Conservation (phyloP, 2,329 filamentous ascomycete species). For the Fusarium azukiicola region DNA sequence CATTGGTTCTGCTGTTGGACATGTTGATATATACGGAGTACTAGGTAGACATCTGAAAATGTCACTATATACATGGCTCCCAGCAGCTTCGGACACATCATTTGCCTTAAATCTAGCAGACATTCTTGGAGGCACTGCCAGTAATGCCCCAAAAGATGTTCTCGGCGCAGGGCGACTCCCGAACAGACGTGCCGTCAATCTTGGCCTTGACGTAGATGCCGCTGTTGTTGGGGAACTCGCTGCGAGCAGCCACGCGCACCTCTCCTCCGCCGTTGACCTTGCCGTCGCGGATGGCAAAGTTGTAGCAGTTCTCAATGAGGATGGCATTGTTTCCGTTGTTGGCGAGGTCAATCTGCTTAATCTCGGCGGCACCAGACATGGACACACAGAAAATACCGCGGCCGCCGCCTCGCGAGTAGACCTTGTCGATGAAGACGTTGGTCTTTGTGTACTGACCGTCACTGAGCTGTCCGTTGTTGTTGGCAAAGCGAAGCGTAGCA, state of each 20-base stretch:
- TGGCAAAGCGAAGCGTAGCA: conserved; percentile 77
- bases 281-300: conserved; percentile 71
- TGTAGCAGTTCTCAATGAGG: conserved; percentile 80
- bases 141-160: conserved; percentile 72
- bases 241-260: conserved; percentile 72
- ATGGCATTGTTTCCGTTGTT: conserved; percentile 77
- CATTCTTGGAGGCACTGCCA: conserved; percentile 65
- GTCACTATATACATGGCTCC: conserved; percentile 1
- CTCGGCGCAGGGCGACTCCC: conserved; percentile 74
- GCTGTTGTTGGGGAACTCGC: conserved; percentile 75
- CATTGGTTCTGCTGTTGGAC: background rate
- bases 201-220: conserved; percentile 72
- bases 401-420: conserved; percentile 76
- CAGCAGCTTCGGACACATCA: background rate
- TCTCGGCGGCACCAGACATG: conserved; percentile 73
- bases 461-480: conserved; percentile 73
- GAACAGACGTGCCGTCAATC: conserved; percentile 72
- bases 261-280: conserved; percentile 77
- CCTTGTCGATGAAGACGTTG: conserved; percentile 74
- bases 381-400: conserved; percentile 79
- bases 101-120: conserved; percentile 58
- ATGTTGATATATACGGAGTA: background rate
- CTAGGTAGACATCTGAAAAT: background rate
- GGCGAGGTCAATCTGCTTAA: conserved; percentile 70
- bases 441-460: conserved; percentile 72